phyloP scores from a whole-genome alignment of 495 filamentous ascomycete genomes.

The Hyaloscypha hepaticicola region DNA sequence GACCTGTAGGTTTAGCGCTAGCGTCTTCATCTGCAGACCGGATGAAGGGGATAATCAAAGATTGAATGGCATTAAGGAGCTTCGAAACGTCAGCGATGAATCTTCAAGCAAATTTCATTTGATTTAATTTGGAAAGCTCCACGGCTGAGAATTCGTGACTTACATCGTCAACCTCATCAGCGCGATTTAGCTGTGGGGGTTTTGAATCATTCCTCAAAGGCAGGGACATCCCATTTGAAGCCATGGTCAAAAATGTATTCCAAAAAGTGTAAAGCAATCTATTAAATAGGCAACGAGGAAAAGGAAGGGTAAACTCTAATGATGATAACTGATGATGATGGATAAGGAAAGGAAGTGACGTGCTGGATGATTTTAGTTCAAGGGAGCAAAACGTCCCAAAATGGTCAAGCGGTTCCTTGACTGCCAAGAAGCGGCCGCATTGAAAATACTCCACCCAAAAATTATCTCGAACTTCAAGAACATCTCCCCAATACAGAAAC shows the following conservation, averaged over 20 bases:
- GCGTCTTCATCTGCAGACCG: constrained; percentile 68
- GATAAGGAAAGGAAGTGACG: background rate
- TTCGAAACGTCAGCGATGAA: constrained; percentile 32
- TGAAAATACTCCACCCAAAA: constrained; percentile 4
- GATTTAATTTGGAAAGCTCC: background rate
- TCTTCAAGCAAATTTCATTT: background rate
- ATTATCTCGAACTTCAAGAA: background rate
- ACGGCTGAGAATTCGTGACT: constrained; percentile 25
- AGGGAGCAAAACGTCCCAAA: constrained; percentile 1
- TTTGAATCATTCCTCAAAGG: constrained; percentile 9
- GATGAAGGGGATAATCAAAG: constrained; percentile 77
- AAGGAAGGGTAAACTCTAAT: background rate
- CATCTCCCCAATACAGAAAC: background rate
- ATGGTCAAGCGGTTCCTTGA: background rate
- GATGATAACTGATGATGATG: constrained; percentile 5
- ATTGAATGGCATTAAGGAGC: constrained; percentile 72
- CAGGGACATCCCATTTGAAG: constrained; percentile 14
- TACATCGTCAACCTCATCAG: constrained; percentile 57
- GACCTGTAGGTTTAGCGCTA: constrained; percentile 47
- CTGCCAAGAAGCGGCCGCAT: constrained; percentile 19
- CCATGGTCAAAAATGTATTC: constrained; percentile 17
- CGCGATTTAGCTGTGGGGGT: constrained; percentile 38
- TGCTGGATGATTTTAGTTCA: background rate
- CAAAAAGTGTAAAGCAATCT: background rate
- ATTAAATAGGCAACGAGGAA: background rate